phyloP scores from a whole-genome alignment of 192 early-diverging fungal species.

The Phycomyces nitens region DNA sequence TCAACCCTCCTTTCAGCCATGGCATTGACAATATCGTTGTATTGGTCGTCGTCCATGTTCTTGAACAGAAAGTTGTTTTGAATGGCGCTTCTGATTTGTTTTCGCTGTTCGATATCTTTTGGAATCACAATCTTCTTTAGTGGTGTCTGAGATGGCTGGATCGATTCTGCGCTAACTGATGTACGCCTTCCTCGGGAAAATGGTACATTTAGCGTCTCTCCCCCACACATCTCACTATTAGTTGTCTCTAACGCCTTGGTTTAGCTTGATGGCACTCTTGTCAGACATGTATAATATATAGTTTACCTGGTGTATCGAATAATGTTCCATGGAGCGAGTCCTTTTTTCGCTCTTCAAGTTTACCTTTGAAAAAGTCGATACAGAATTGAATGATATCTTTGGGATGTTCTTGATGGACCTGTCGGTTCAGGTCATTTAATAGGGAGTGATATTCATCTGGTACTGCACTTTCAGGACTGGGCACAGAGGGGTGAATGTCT shows the following conservation, averaged over 20 bases:
- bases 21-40: slow-evolving; percentile 90
- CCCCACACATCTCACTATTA: slow-evolving; percentile 39
- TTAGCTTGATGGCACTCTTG: too few relatives aligned
- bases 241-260: too few relatives aligned
- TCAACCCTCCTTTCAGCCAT: slow-evolving; percentile 87
- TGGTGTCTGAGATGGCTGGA: slow-evolving; percentile 81
- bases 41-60: slow-evolving; percentile 93
- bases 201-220: slow-evolving; percentile 45
- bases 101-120: slow-evolving; percentile 82
- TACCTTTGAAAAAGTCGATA: slow-evolving; percentile 80
- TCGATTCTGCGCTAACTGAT: slow-evolving; percentile 93
- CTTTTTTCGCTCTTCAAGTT: slow-evolving; percentile 74
- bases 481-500: too few relatives aligned
- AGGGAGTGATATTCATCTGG: slow-evolving; percentile 50
- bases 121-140: slow-evolving; percentile 79
- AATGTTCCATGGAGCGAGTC: slow-evolving; percentile 19
- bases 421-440: slow-evolving; percentile 80
- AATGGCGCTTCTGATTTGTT: slow-evolving; percentile 76
- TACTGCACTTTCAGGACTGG: too few relatives aligned
- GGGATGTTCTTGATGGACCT: slow-evolving; percentile 73
- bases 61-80: slow-evolving; percentile 91
- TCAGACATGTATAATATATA: neutral
- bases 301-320: neutral
- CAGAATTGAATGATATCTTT: slow-evolving; percentile 91
- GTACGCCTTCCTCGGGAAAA: slow-evolving; percentile 87